Evolutionary conservation across 306 rosid species (phyloP), one percentile per base, ranked within the genome.

Genomic region (Acacia confusa): DNA sequence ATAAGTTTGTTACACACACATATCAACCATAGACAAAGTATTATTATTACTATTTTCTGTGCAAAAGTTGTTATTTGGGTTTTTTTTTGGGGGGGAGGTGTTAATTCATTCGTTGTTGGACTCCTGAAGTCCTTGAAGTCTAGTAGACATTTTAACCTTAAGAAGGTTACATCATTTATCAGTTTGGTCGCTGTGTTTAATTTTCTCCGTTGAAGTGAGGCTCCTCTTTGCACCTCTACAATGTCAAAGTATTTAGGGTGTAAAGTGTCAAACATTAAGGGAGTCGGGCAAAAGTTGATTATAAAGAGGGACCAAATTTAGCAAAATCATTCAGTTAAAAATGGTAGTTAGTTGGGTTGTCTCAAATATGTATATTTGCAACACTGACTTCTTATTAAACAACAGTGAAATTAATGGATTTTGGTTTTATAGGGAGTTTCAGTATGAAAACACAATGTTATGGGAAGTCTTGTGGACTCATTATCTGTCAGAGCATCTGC

Each of bases 391-490:
- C 9, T 57, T 50, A 57, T 57, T 4, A 27, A 48, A 27, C 74
- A 80, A 74, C 12, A 12, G 27, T 20, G 25, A 38, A 50, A 69
- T 53, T 75, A 75, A 75, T 36, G 10, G 30, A 76, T 75, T 43
- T 68, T 76, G 80, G 80, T 41, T 72, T 73, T 75, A 25, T 88
- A 95, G 99, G 92, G 99, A 95, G 77, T 89, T 95, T 76, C 97
- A 92, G 78, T 95, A 78, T 19, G 91, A 88, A 69, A 87, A 88
- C 81, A 91, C 94, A 40, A 86, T 95, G 97, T 82, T 95, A 34
- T 95, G 99, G 99, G 99, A 95, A 86, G 94, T 93, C 40, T 82
- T 95, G 43, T 95, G 99, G 99, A 89, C 98, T 5, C 97, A 93
- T 82, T 85, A 93, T 83, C 85, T 87, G 45, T 91, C 99, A 1